Evolutionary conservation across 1,284 basidiomycete species (phyloP), one percentile per base, ranked within the genome.

Genomic region (Papiliotrema laurentii): DNA sequence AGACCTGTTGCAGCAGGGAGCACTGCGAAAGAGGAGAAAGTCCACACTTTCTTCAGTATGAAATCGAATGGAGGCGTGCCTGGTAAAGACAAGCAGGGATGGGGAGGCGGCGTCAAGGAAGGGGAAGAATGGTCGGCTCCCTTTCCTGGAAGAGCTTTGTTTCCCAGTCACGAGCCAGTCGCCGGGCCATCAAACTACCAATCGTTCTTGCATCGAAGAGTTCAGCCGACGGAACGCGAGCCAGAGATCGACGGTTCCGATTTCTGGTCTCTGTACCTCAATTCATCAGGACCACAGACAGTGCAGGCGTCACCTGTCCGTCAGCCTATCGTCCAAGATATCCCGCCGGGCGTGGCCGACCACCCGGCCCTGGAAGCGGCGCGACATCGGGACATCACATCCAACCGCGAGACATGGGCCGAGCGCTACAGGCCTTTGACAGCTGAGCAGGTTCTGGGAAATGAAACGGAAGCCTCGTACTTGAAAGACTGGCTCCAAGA

Each of bases 401-500:
- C 56, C 14, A 57, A 50, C 69, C 77, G 53, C 9, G 80, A 83
- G 34, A 69, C 80, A 4, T 94, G 90, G 89, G 76, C 79, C 28
- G 83, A 87, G 43, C 84, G 81, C 55, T 94, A 87, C 79, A 81
- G 81, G 22, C 92, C 92, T 7, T 79, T 77, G 45, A 72, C 76
- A 30, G 86, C 89, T 1, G 75, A 79, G 14, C 81, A 93, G 58
- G 83, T 94, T 0, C 76, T 97, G 0, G 89, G 88, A 9, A 96
- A 94, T 66, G 83, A 88, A 66, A 64, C 74, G 4, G 81, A 83
- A 50, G 83, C 89, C 0, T 64, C 77, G 16, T 90, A 87, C 71
- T 78, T 96, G 35, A 81, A 85, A 30, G 83, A 87, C 49, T 97
- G 92, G 92, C 78, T 96, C 16, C 76, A 86, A 9, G 81, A 82